phyloP scores from a whole-genome alignment of 768 basidiomycete species.

The Lepiota venenata region DNA sequence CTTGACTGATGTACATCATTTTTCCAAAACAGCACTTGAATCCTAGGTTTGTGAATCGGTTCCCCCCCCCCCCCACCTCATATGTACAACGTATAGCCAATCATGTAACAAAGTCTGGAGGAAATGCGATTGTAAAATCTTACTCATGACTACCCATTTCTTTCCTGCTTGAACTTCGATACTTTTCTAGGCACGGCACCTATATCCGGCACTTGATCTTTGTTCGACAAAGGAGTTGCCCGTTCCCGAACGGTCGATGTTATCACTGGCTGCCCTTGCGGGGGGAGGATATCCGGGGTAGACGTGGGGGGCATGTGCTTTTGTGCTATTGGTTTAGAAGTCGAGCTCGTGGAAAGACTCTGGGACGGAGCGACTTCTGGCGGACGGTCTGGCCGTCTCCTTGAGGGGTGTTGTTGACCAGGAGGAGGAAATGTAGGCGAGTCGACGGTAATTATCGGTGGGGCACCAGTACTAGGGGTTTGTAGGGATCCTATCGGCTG shows the following conservation, averaged over 20 bases:
- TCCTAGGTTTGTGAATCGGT: too few relatives aligned
- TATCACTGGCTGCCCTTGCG: background rate
- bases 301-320: background rate
- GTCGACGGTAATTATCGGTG: constrained; percentile 28
- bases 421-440: constrained; percentile 36
- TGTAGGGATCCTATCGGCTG: constrained; percentile 1
- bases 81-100: background rate
- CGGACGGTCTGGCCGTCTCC: constrained; percentile 17
- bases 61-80: background rate
- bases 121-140: background rate
- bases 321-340: background rate
- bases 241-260: constrained; percentile 12
- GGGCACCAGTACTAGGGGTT: too few relatives aligned
- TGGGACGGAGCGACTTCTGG: constrained; percentile 16
- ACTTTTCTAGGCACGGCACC: constrained; percentile 19
- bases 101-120: background rate
- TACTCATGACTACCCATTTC: constrained; percentile 3
- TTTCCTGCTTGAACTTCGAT: constrained; percentile 27
- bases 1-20: too few relatives aligned
- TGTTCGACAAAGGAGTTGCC: background rate
- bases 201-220: background rate
- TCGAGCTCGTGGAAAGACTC: background rate
- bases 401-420: constrained; percentile 11
- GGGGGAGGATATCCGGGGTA: background rate
- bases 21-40: too few relatives aligned